Evolutionary conservation across 768 basidiomycete species (phyloP).

Genomic region (Tulasnella calospora): DNA sequence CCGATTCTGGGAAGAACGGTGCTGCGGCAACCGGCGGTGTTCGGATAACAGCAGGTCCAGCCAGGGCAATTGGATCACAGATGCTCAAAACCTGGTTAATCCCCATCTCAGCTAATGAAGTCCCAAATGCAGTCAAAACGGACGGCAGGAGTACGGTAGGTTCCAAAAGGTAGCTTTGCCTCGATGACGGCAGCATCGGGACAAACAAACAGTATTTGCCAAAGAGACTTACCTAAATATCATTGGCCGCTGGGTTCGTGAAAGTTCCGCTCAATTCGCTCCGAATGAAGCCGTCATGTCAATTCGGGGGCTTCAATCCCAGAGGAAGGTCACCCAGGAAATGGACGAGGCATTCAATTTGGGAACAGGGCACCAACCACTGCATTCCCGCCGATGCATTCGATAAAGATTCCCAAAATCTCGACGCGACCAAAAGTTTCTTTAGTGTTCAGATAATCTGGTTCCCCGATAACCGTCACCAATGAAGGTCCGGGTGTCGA

Average conservation of each 20-base stretch:
- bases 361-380: not conserved
- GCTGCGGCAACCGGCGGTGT: constrained; percentile 5
- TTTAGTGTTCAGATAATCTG: not conserved
- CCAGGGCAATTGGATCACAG: not conserved
- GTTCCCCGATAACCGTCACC: not conserved
- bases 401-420: not conserved
- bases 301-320: not conserved
- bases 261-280: not conserved
- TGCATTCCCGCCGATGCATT: not conserved
- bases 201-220: not conserved
- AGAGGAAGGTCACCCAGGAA: not conserved
- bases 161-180: not conserved
- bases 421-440: not conserved
- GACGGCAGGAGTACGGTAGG: not conserved
- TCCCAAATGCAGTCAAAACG: too few relatives aligned
- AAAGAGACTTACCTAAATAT: not conserved
- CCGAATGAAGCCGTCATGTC: not conserved
- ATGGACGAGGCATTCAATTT: not conserved
- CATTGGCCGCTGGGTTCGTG: not conserved
- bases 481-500: not conserved
- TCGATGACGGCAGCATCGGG: not conserved
- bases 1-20: constrained; percentile 3
- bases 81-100: not conserved
- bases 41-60: not conserved
- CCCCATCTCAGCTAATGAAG: not conserved